These are phyloP conservation scores for Flaveria bidentis DNA, from an alignment of 129 eudicot genomes.

Conservation along the genomic window DNA sequence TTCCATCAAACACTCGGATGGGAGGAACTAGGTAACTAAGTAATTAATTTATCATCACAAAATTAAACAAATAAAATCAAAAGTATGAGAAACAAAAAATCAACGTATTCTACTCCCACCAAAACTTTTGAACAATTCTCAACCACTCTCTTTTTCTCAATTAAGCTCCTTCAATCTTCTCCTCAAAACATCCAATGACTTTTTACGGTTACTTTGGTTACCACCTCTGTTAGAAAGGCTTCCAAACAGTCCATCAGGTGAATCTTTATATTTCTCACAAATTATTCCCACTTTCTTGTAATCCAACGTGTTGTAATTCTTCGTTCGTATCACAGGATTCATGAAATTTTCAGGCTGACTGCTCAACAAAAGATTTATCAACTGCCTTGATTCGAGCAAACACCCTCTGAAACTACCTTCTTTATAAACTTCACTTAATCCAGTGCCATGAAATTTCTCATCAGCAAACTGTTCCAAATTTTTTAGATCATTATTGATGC, in stretches of 20 bases:
- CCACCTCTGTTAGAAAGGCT: conserved; percentile 78
- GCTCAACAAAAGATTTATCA: conserved; percentile 79
- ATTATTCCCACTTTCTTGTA: conserved; percentile 69
- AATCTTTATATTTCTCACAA: conserved; percentile 85
- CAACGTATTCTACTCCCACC: conserved; percentile 28
- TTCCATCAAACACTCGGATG: conserved; percentile 14
- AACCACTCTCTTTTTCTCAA: conserved; percentile 34
- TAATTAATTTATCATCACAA: conserved; percentile 21
- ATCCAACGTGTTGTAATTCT: conserved; percentile 70
- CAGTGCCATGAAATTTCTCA: conserved; percentile 77
- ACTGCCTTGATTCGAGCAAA: conserved; percentile 76
- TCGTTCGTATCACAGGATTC: conserved; percentile 90
- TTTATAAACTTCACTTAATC: conserved; percentile 67
- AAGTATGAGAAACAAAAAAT: not conserved
- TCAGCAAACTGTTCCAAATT: conserved; percentile 73
- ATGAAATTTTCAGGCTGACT: conserved; percentile 92
- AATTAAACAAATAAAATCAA: conserved; percentile 10
- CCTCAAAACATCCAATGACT: conserved; percentile 82
- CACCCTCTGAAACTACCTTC: conserved; percentile 74
- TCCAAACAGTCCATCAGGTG: conserved; percentile 82
- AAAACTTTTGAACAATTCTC: conserved; percentile 30
- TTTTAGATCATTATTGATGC: conserved; percentile 66
- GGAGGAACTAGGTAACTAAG: conserved; percentile 21
- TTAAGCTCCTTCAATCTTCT: conserved; percentile 73
- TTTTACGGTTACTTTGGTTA: conserved; percentile 74